Base-by-base conservation (phyloP, 345 rosid genomes). In the Leavenworthia alabamica region DNA sequence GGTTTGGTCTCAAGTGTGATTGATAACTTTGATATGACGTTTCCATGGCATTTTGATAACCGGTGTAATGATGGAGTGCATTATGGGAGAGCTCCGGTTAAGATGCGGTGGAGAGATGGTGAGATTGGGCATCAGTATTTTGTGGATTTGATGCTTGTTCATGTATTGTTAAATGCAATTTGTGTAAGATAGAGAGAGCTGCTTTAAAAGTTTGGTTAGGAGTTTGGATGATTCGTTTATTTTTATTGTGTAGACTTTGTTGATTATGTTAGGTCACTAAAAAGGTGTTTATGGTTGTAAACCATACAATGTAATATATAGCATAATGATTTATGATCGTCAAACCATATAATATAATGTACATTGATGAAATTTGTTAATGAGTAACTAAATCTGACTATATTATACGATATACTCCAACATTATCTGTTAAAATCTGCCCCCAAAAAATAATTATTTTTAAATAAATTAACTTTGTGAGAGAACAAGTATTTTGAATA, bases 21-120 rank as follows among this genome's bases (percentile, higher is more conserved):
- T 1, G 98, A 88, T 66, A 75, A 88, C 78, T 88, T 88, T 0
- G 96, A 91, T 46, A 77, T 88, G 83, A 91, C 98, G 14, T 86
- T 54, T 70, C 89, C 96, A 1, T 91, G 96, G 96, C 96, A 91
- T 76, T 91, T 65, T 19, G 92, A 91, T 73, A 88, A 84, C 56
- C 73, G 96, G 37, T 88, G 96, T 73, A 91, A 77, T 3, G 93
- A 91, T 20, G 96, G 98, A 1, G 96, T 91, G 7, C 96, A 91
- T 49, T 91, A 91, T 14, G 98, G 96, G 6, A 81, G 89, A 64
- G 83, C 84, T 36, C 95, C 95, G 1, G 73, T 68, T 3, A 83
- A 86, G 77, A 76, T 77, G 92, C 72, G 58, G 68, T 91, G 98
- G 98, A 83, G 79, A 73, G 96, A 91, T 16, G 98, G 96, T 3